These are phyloP conservation scores for Hypholoma fasciculare DNA, from an alignment of 768 basidiomycete species.

Conservation along the genomic window DNA sequence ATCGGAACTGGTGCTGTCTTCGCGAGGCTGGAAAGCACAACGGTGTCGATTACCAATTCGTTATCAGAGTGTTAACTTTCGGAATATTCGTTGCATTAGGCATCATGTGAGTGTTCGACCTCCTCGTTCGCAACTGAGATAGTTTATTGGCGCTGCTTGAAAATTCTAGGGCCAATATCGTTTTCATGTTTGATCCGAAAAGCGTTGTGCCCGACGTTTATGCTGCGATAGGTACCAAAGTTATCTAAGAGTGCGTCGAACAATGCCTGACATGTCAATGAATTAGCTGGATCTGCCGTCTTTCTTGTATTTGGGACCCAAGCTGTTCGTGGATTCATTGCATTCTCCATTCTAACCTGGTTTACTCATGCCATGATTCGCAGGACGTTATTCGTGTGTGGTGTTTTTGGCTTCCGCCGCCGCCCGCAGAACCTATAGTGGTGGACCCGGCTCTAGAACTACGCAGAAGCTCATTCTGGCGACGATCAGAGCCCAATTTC, in stretches of 20 bases:
- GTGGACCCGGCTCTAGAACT: constrained; percentile 3
- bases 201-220: constrained; percentile 29
- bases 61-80: constrained; percentile 33
- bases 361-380: neutral
- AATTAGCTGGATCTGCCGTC: constrained; percentile 32
- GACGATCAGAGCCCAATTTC: constrained; percentile 6
- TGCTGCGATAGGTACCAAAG: constrained; percentile 29
- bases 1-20: constrained; percentile 30
- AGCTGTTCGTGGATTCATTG: constrained; percentile 19
- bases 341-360: neutral
- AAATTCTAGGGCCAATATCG: constrained; percentile 25
- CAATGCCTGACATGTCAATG: neutral
- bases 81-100: constrained; percentile 32
- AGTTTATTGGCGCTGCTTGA: too few relatives aligned
- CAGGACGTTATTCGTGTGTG: constrained; percentile 34
- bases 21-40: constrained; percentile 27
- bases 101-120: constrained; percentile 20
- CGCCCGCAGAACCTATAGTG: neutral
- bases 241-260: neutral
- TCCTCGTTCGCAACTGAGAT: too few relatives aligned
- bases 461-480: constrained; percentile 3
- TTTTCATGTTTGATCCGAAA: constrained; percentile 22
- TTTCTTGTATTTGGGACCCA: constrained; percentile 39
- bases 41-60: constrained; percentile 24
- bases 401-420: constrained; percentile 28